phyloP scores from a whole-genome alignment of 2,329 filamentous ascomycete species.

The Rhynchosporium agropyri region DNA sequence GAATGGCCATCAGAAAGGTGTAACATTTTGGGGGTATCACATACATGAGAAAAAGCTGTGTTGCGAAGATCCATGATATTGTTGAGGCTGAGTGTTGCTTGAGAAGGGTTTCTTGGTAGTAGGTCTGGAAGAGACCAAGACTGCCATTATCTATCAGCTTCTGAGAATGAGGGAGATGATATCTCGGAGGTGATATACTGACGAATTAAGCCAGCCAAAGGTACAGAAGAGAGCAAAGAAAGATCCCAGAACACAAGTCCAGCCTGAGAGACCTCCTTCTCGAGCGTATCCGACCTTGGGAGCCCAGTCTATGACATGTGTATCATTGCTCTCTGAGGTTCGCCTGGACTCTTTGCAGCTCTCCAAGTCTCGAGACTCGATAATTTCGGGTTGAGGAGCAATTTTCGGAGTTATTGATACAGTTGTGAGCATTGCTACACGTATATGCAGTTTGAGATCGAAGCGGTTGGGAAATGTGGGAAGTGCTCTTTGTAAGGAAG shows the following conservation, averaged over 20 bases:
- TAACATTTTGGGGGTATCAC: not conserved
- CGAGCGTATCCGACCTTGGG: conserved; percentile 39
- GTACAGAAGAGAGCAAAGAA: conserved; percentile 50
- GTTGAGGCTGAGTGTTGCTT: conserved; percentile 52
- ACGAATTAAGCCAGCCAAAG: conserved; percentile 51
- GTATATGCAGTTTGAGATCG: not conserved
- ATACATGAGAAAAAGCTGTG: conserved; percentile 55
- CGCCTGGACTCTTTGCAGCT: not conserved
- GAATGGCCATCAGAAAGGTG: not conserved
- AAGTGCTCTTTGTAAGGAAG: not conserved
- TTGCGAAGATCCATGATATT: conserved; percentile 61
- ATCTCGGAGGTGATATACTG: conserved; percentile 19
- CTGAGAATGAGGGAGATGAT: not conserved
- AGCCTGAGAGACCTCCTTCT: conserved; percentile 58
- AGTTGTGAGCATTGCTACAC: not conserved
- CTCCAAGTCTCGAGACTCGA: conserved; percentile 8
- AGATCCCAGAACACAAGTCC: conserved; percentile 54
- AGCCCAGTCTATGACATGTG: not conserved
- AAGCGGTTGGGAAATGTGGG: not conserved
- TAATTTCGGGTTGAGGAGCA: not conserved
- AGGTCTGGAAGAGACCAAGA: conserved; percentile 58
- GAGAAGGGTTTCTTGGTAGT: conserved; percentile 55
- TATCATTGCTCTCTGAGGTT: not conserved
- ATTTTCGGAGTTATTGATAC: not conserved
- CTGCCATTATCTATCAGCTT: conserved; percentile 25